phyloP scores from a whole-genome alignment of 2,329 filamentous ascomycete genomes.

The Ceratocystis colombiana region DNA sequence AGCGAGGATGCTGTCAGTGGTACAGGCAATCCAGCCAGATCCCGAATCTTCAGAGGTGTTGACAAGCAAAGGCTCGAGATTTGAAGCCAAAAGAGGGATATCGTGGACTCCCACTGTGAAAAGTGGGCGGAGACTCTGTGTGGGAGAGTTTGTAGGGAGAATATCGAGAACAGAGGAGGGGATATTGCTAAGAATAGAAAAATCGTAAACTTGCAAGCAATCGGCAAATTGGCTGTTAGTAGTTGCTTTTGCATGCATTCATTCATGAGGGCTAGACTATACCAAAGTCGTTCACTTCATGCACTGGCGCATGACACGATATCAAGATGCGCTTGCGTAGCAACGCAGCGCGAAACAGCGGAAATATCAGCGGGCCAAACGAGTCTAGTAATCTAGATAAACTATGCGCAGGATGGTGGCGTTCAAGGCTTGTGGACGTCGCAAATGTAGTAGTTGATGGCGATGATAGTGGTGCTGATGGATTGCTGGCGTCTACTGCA shows the following conservation, averaged over 20 bases:
- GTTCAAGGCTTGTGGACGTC: slow-evolving; percentile 28
- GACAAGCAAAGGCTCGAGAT: slow-evolving; percentile 38
- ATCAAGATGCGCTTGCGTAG: slow-evolving; percentile 81
- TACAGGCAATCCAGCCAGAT: slow-evolving; percentile 80
- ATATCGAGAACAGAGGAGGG: slow-evolving; percentile 62
- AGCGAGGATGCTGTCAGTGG: slow-evolving; percentile 83
- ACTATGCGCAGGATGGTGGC: slow-evolving; percentile 74
- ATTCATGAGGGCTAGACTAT: slow-evolving; percentile 28
- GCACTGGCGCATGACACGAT: slow-evolving; percentile 75
- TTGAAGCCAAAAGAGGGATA: slow-evolving; percentile 60
- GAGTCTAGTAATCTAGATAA: slow-evolving; percentile 65
- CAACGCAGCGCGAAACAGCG: slow-evolving; percentile 76
- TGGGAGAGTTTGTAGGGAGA: slow-evolving; percentile 52
- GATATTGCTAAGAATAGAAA: slow-evolving; percentile 86
- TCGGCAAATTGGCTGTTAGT: background rate
- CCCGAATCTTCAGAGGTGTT: slow-evolving; percentile 32
- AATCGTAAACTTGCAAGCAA: slow-evolving; percentile 62
- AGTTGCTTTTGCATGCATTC: background rate
- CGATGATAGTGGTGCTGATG: background rate
- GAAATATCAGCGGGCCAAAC: slow-evolving; percentile 87
- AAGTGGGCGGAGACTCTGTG: slow-evolving; percentile 64
- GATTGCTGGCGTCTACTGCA: slow-evolving; percentile 3
- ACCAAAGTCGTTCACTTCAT: slow-evolving; percentile 84
- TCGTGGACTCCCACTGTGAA: slow-evolving; percentile 92
- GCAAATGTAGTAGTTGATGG: slow-evolving; percentile 1